These are phyloP conservation scores for Mentha longifolia DNA, from an alignment of 257 asterid species.

Conservation along the genomic window DNA sequence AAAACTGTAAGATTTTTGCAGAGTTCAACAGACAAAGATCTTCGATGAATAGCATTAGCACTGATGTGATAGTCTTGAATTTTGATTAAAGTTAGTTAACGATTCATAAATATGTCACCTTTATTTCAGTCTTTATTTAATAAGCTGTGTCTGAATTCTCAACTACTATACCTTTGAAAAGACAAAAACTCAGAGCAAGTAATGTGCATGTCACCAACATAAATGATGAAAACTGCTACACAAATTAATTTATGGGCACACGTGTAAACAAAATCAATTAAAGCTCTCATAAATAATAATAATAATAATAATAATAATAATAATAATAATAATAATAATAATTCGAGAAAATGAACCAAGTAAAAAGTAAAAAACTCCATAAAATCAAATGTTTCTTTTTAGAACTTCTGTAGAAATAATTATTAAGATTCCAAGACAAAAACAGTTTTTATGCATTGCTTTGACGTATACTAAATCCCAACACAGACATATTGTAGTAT, in stretches of 20 bases:
- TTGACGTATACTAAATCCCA: background rate
- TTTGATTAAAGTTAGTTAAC: too few relatives aligned
- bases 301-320: too few relatives aligned
- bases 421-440: background rate
- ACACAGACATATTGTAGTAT: too few relatives aligned
- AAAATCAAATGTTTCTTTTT: background rate
- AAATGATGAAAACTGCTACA: conserved; percentile 11
- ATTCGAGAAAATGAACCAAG: background rate
- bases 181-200: conserved; percentile 21
- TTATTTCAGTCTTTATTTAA: background rate
- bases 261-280: background rate
- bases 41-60: too few relatives aligned
- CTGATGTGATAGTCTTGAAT: too few relatives aligned
- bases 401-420: too few relatives aligned
- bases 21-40: background rate
- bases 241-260: background rate
- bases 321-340: too few relatives aligned
- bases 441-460: background rate
- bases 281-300: background rate
- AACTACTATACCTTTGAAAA: conserved; percentile 34
- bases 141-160: background rate
- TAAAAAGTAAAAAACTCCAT: background rate
- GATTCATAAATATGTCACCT: background rate
- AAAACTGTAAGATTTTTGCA: background rate
- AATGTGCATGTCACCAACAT: conserved; percentile 28